Evolutionary conservation across 2,329 filamentous ascomycete genomes (phyloP), one percentile per base, ranked within the genome.

Genomic region (Penicillium digitatum): DNA sequence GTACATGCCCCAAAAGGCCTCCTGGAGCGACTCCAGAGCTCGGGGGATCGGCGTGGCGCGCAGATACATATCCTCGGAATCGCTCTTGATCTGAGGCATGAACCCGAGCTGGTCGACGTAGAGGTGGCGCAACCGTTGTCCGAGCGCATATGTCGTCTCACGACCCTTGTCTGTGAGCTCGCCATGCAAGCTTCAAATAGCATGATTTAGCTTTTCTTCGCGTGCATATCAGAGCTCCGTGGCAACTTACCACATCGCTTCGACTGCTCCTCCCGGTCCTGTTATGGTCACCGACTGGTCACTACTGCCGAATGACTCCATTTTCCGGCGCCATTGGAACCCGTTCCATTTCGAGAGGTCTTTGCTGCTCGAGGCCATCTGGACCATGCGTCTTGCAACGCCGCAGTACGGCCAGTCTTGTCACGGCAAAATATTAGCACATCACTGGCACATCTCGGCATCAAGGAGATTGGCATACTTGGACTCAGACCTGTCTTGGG

Each of bases 391-490:
- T 56, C 84, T 82, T 22, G 88, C 89, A 52, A 87, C 84, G 61
- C 83, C 82, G 76, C 94, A 99, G 75, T 96, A 97, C 1, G 94
- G 90, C 94, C 94, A 99, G 74, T 85, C 81, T 80, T 45, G 6
- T n/a, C 24, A 24, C 20, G 4, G 61, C 42, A 47, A 34, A 52
- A 64, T 53, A 51, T 70, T 62, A 58, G 66, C 56, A 38, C 22
- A 38, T 31, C 10, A 18, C 44, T 48, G 34, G 45, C 26, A 44
- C 52, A 24, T 29, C 37, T n/a, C 18, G 44, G 20, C 37, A 45
- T 39, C 38, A 18, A 18, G 29, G 45, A 52, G 32, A 44, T 32
- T 31, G 45, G 40, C 48, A 63, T 77, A 81, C 78, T 80, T 61
- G 79, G 70, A 52, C 72, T 68, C 22, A 82, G 68, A 50, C 79